Evolutionary conservation across 139 green algal genomes (phyloP), one percentile per base, ranked within the genome.

Genomic region (Chlorella sp.): DNA sequence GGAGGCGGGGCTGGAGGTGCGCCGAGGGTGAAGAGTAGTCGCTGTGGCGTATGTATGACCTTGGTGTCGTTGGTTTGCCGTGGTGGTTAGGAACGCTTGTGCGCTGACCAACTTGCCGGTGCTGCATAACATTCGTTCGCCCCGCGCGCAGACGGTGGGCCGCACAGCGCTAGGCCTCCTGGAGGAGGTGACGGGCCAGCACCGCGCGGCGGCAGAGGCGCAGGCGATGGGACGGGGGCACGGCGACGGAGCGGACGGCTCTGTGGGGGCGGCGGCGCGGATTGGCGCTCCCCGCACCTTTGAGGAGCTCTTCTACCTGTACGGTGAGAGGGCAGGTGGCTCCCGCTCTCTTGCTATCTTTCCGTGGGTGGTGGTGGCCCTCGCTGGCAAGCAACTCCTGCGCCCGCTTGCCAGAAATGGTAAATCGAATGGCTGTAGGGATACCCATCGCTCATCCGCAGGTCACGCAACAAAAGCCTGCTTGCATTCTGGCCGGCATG

Each of bases 241-340:
- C 55, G 24, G 55, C 55, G 27, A 20, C 17, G 14, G 22, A 27
- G 10, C 17, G 42, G 17, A 26, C 10, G 42, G 42, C 42, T 26
- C 42, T n/a, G n/a, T n/a, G n/a, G n/a, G n/a, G 17, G 42, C 42
- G 10, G 10, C 42, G 42, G 42, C 10, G 10, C 10, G 42, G 10
- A 55, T 17, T 55, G 42, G 42, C 42, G 42, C 55, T 31, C 65
- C 29, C 10, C 74, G 33, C 35, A 55, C 60, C 49, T 80, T 77
- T 31, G 70, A 80, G 32, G 69, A 74, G 68, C 75, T 74, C 62
- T 77, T 86, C 62, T 73, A 79, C 67, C 76, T 82, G 64, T 83
- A 81, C 59, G 80, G 80, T 69, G 63, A 51, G 63, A 24, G 60
- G 55, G 20, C 55, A 6, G 55, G 55, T 4, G 20, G 4, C 10